Percentiles rank a stretch among this genome's conserved stretches.
These are phyloP conservation scores for Vigna unguiculata DNA, from an alignment of 306 rosid species.

Conservation along the genomic window DNA sequence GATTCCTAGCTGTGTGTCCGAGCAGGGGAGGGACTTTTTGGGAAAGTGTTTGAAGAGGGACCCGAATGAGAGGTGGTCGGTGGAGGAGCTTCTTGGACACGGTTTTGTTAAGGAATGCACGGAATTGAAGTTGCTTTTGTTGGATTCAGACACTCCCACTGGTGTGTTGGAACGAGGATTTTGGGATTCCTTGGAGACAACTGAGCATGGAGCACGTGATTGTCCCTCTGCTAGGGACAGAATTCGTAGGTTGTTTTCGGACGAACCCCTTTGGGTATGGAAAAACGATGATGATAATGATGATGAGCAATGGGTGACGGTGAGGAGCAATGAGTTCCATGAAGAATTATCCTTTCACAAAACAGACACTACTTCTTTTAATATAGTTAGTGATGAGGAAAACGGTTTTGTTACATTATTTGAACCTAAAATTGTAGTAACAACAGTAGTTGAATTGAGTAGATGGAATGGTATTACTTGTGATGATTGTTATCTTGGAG, in stretches of 20 bases:
- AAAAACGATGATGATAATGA: conserved; percentile 11
- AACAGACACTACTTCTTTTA: conserved; percentile 5
- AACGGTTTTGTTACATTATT: conserved; percentile 10
- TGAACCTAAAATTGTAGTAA: conserved; percentile 25
- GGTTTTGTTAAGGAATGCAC: conserved; percentile 56
- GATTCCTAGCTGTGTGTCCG: conserved; percentile 64
- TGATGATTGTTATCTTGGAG: conserved; percentile 29
- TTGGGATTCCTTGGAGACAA: conserved; percentile 59
- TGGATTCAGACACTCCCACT: conserved; percentile 62
- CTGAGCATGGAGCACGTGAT: conserved; percentile 37
- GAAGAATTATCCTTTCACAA: conserved; percentile 28
- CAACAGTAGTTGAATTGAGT: conserved; percentile 24
- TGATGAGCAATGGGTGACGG: conserved; percentile 67
- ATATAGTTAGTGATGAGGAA: neutral
- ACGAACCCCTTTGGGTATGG: conserved; percentile 53
- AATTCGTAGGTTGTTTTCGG: conserved; percentile 52
- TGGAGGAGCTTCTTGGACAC: conserved; percentile 69
- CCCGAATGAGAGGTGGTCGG: conserved; percentile 75
- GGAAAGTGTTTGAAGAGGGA: conserved; percentile 69
- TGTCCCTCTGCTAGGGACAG: conserved; percentile 50
- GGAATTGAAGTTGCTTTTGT: conserved; percentile 26
- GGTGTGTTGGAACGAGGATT: conserved; percentile 61
- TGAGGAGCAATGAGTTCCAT: conserved; percentile 55
- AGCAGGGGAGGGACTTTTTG: conserved; percentile 77
- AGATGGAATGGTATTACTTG: conserved; percentile 13